Percentiles rank a stretch among this genome's conserved stretches.
Evolutionary conservation across 2,329 filamentous ascomycete genomes (phyloP).

Genomic region (Arthroderma sp.): DNA sequence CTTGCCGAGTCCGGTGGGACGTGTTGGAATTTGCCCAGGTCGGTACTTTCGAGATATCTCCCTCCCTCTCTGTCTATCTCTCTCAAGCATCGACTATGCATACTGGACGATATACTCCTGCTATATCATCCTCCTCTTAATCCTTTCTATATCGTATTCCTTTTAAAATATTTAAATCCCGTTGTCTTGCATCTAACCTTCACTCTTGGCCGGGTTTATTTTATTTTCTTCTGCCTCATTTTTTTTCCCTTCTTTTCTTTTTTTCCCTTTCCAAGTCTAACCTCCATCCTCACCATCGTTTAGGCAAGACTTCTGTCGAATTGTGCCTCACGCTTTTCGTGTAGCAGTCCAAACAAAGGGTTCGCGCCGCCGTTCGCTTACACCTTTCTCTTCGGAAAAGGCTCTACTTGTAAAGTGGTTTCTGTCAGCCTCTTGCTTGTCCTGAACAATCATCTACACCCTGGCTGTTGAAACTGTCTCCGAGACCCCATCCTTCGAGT

Average conservation of each 20-base stretch:
- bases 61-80: not conserved
- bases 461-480: no score
- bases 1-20: not conserved
- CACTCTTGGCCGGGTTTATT: no score
- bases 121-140: slow-evolving; percentile 1
- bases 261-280: no score
- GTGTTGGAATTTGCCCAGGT: slow-evolving; percentile 2
- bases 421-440: slow-evolving; percentile 32
- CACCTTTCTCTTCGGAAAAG: slow-evolving; percentile 24
- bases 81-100: not conserved
- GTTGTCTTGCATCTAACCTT: no score
- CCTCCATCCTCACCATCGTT: no score
- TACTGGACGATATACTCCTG: slow-evolving; percentile 3
- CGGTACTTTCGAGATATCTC: not conserved
- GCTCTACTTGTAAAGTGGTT: slow-evolving; percentile 29
- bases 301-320: no score
- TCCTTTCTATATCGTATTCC: not conserved
- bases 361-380: slow-evolving; percentile 1
- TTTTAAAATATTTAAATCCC: no score
- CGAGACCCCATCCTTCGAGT: no score
- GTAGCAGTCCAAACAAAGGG: not conserved
- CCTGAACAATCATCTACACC: no score
- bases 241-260: no score
- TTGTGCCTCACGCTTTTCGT: no score
- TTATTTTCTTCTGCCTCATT: no score